Evolutionary conservation across 164 flowering plant genomes (phyloP).

Genomic region (Berberis thunbergii): DNA sequence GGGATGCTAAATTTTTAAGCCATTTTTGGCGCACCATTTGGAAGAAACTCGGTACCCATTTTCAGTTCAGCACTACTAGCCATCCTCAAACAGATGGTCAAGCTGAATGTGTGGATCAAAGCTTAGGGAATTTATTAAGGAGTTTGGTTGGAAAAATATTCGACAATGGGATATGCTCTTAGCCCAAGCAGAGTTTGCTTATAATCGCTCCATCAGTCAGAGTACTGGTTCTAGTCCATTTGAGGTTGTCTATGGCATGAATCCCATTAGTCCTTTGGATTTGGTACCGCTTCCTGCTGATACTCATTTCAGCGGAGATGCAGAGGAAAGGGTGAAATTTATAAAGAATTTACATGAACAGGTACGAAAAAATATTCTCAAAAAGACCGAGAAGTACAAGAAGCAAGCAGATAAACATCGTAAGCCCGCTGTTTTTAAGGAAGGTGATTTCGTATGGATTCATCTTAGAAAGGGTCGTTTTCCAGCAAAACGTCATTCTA

Average conservation of each 20-base stretch:
- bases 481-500: slow-evolving; percentile 3
- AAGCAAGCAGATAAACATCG: slow-evolving; percentile 3
- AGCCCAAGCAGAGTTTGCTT: slow-evolving; percentile 5
- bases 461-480: slow-evolving; percentile 16
- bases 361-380: background rate
- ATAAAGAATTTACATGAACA: slow-evolving; percentile 7
- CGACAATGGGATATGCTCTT: slow-evolving; percentile 1
- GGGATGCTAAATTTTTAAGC: slow-evolving; percentile 6
- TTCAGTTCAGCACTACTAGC: background rate
- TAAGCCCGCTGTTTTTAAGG: slow-evolving; percentile 1
- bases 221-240: slow-evolving; percentile 5
- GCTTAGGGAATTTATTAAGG: background rate
- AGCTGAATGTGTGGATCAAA: background rate
- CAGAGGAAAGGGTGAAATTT: background rate
- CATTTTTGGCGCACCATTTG: slow-evolving; percentile 8
- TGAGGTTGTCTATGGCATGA: slow-evolving; percentile 7
- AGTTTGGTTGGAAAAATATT: background rate
- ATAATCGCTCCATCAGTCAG: background rate
- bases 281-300: background rate
- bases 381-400: slow-evolving; percentile 6
- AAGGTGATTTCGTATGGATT: slow-evolving; percentile 17
- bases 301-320: slow-evolving; percentile 4
- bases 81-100: slow-evolving; percentile 1
- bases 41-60: slow-evolving; percentile 4
- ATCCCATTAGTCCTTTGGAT: slow-evolving; percentile 11